Conservation (phyloP, 306 rosid genomes). For the Hylodesmum podocarpum region DNA sequence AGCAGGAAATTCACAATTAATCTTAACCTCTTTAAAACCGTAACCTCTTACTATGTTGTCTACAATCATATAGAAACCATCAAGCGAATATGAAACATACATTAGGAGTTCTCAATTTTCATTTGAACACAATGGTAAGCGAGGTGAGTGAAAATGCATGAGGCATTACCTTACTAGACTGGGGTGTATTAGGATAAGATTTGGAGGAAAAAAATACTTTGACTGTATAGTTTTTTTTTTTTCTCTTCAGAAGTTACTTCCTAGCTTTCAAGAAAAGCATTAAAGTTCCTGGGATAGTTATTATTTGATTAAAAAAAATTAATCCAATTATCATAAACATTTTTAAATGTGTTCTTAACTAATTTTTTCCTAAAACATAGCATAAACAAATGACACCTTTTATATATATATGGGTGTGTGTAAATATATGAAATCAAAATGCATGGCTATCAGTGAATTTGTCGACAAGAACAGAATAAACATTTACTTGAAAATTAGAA, state of each 20-base stretch:
- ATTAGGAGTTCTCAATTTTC: neutral
- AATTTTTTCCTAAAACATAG: neutral
- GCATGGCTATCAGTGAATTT: neutral
- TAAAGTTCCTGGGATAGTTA: neutral
- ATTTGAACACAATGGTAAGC: neutral
- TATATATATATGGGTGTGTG: neutral
- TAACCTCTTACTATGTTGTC: neutral
- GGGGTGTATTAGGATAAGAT: neutral
- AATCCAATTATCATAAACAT: neutral
- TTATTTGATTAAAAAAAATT: neutral
- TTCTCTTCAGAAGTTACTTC: neutral
- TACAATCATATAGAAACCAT: neutral
- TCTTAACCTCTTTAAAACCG: slow-evolving; percentile 2
- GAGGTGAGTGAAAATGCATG: neutral
- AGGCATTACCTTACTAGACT: neutral
- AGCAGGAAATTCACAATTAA: neutral
- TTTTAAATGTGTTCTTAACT: neutral
- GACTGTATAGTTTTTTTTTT: too few relatives aligned
- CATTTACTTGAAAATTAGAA: neutral
- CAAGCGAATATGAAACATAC: neutral
- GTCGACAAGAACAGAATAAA: neutral
- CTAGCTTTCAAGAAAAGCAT: neutral
- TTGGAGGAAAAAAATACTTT: neutral
- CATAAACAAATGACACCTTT: neutral
- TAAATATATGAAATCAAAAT: neutral